These are phyloP conservation scores for Eucalyptus grandis DNA, from an alignment of 345 rosid species.

Conservation along the genomic window DNA sequence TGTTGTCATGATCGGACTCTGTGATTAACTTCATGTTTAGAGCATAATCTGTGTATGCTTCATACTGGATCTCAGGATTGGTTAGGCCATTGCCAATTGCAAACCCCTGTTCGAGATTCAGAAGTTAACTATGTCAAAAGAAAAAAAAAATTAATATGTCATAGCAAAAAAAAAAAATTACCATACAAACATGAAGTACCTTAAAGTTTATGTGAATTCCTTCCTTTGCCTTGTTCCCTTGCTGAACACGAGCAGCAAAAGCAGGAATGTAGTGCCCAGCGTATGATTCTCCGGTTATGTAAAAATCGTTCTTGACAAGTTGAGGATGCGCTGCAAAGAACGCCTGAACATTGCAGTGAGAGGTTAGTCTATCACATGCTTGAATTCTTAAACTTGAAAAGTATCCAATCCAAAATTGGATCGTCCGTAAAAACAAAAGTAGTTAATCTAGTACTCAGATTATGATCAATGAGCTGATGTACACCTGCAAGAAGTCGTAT, in stretches of 20 bases:
- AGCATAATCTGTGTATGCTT: constrained; percentile 69
- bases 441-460: not conserved
- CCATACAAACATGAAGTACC: constrained; percentile 11
- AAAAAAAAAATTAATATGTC: not conserved
- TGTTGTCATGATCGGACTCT: constrained; percentile 19
- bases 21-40: constrained; percentile 40
- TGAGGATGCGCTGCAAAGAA: constrained; percentile 62
- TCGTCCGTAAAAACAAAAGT: not conserved
- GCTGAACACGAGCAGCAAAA: constrained; percentile 49
- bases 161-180: not conserved
- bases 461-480: not conserved
- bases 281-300: constrained; percentile 83
- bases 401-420: not conserved
- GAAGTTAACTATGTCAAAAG: not conserved
- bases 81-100: constrained; percentile 92
- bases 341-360: constrained; percentile 16
- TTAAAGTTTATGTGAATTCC: constrained; percentile 70
- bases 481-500: constrained; percentile 78
- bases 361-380: not conserved
- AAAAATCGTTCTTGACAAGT: constrained; percentile 54
- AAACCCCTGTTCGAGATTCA: constrained; percentile 41
- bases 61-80: constrained; percentile 58
- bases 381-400: not conserved
- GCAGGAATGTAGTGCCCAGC: constrained; percentile 92
- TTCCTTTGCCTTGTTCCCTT: constrained; percentile 67